Conservation (phyloP, 2,329 filamentous ascomycete genomes). For the Scopulariopsis brevicaulis region DNA sequence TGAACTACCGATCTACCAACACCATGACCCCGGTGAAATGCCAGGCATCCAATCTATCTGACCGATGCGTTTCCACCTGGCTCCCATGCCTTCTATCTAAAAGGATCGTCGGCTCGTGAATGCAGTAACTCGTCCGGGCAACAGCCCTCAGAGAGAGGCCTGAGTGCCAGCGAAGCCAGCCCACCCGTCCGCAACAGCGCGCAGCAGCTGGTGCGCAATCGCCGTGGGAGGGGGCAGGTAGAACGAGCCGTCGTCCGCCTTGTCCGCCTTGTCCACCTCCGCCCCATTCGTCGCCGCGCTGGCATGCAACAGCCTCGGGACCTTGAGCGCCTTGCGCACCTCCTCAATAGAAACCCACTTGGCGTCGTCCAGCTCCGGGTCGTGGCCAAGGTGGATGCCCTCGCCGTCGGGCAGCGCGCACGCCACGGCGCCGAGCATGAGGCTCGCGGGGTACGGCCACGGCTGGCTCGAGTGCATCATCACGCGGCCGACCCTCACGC, state of each 20-base stretch:
- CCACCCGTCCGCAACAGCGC: slow-evolving; percentile 64
- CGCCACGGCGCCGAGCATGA: slow-evolving; percentile 82
- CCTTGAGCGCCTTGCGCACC: slow-evolving; percentile 59
- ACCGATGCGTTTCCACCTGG: not conserved
- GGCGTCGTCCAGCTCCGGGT: slow-evolving; percentile 83
- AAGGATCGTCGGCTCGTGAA: not conserved
- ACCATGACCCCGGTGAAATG: not conserved
- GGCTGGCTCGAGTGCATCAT: slow-evolving; percentile 77
- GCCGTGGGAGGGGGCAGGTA: slow-evolving; percentile 69
- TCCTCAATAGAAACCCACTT: slow-evolving; percentile 81
- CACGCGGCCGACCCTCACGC: slow-evolving; percentile 64
- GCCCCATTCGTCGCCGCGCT: slow-evolving; percentile 43
- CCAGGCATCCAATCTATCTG: not conserved
- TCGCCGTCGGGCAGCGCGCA: slow-evolving; percentile 74
- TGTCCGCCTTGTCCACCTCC: slow-evolving; percentile 32
- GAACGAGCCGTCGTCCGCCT: slow-evolving; percentile 50
- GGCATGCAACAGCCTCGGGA: slow-evolving; percentile 51
- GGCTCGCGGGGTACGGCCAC: slow-evolving; percentile 74
- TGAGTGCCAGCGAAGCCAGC: slow-evolving; percentile 2
- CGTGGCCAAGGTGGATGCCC: slow-evolving; percentile 70
- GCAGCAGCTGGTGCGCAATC: slow-evolving; percentile 83
- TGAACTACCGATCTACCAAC: not conserved
- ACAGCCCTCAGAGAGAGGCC: not conserved
- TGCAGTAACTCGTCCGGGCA: not conserved
- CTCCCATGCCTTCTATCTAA: not conserved